Percentiles rank a stretch among this genome's conserved stretches.
These are phyloP conservation scores for Datisca glomerata DNA, from an alignment of 306 rosid species.

Conservation along the genomic window DNA sequence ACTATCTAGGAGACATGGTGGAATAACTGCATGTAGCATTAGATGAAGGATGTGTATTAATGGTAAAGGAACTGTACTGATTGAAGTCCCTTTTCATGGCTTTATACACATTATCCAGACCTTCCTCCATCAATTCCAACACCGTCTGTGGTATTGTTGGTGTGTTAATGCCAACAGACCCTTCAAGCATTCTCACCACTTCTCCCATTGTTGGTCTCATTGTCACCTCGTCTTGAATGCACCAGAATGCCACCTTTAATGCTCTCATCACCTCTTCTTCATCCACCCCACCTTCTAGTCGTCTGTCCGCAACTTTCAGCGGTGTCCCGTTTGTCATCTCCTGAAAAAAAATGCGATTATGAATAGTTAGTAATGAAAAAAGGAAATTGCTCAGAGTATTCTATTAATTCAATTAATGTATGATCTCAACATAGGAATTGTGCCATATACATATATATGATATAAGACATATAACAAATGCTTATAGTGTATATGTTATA, in stretches of 20 bases:
- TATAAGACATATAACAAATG: too few species aligned
- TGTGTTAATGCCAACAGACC: conserved; percentile 36
- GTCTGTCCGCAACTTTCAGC: conserved; percentile 60
- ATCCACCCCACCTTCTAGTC: conserved; percentile 67
- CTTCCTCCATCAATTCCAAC: conserved; percentile 72
- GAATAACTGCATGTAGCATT: conserved; percentile 80
- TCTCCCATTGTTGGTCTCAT: conserved; percentile 92
- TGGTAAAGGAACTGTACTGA: conserved; percentile 69
- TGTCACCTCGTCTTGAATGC: conserved; percentile 83
- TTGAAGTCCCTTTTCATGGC: conserved; percentile 81
- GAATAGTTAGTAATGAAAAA: neutral
- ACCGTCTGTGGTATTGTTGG: conserved; percentile 97
- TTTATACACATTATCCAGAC: conserved; percentile 63
- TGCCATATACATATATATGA: too few species aligned
- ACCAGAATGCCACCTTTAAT: conserved; percentile 78
- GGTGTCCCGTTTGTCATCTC: conserved; percentile 51
- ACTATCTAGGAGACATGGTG: conserved; percentile 84
- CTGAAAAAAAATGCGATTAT: conserved; percentile 17
- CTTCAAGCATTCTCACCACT: conserved; percentile 83
- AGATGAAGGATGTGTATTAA: conserved; percentile 62
- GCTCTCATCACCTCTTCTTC: conserved; percentile 61
- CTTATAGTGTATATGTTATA: too few species aligned
- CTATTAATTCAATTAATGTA: too few species aligned
- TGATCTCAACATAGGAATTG: too few species aligned
- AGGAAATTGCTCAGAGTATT: too few species aligned